Conservation (phyloP, 345 rosid genomes). For the Barbarea vulgaris region DNA sequence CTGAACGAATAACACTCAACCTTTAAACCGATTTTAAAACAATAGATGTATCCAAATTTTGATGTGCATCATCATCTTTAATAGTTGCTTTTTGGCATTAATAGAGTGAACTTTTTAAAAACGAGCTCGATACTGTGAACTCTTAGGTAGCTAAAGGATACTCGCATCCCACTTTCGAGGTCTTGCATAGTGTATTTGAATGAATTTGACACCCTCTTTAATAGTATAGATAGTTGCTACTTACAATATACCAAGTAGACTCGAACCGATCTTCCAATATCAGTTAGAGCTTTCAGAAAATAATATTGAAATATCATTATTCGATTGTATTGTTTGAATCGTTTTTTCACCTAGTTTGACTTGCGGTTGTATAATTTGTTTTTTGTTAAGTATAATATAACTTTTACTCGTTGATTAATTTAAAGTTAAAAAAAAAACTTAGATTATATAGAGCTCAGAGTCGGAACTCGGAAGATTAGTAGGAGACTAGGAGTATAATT, state of each 20-base stretch:
- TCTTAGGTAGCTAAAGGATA: neutral
- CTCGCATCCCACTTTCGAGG: neutral
- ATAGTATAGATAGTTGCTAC: neutral
- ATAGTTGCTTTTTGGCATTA: neutral
- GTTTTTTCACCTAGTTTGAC: neutral
- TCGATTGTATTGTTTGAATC: neutral
- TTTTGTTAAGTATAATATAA: neutral
- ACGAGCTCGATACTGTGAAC: neutral
- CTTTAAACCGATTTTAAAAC: neutral
- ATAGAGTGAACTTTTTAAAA: neutral
- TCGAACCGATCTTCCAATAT: neutral
- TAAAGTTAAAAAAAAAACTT: too few relatives aligned
- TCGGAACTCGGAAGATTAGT: too few relatives aligned
- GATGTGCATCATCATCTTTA: neutral
- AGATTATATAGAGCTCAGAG: too few relatives aligned
- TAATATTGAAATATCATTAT: neutral
- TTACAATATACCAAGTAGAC: neutral
- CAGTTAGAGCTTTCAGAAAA: neutral
- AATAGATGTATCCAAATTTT: neutral
- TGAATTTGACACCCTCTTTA: neutral
- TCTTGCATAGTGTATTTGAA: neutral
- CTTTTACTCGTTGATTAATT: too few relatives aligned
- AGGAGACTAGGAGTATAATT: too few relatives aligned
- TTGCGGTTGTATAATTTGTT: neutral
- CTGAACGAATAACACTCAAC: neutral